Evolutionary conservation across 2,329 filamentous ascomycete genomes (phyloP).

Genomic region (Sphaerulina musiva): DNA sequence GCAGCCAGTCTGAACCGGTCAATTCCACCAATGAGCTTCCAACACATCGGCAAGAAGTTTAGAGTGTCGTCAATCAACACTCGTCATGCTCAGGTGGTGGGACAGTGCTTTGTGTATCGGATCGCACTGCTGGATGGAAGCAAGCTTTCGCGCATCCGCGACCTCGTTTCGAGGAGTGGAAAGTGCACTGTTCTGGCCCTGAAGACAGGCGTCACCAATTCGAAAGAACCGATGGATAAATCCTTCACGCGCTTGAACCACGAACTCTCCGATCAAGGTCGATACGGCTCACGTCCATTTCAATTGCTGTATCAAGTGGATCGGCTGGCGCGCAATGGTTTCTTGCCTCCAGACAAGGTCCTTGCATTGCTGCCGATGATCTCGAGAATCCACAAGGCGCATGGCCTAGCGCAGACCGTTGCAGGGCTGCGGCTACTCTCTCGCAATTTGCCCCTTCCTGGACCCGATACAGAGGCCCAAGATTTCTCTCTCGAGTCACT

Average conservation of each 20-base stretch:
- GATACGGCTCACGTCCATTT: slow-evolving; percentile 43
- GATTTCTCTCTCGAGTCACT: slow-evolving; percentile 40
- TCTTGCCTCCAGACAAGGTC: slow-evolving; percentile 52
- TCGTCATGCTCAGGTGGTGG: slow-evolving; percentile 36
- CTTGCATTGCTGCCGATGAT: slow-evolving; percentile 44
- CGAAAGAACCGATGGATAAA: slow-evolving; percentile 12
- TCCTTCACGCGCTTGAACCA: slow-evolving; percentile 31
- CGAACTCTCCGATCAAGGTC: slow-evolving; percentile 28
- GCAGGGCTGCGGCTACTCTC: slow-evolving; percentile 51
- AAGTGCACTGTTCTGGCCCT: slow-evolving; percentile 31
- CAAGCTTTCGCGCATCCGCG: slow-evolving; percentile 20
- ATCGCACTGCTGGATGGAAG: slow-evolving; percentile 24
- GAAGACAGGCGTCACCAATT: slow-evolving; percentile 16
- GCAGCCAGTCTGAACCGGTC: neutral
- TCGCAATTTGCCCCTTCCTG: slow-evolving; percentile 47
- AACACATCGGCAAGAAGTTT: slow-evolving; percentile 21
- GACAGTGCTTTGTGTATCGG: slow-evolving; percentile 49
- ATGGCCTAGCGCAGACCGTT: slow-evolving; percentile 26
- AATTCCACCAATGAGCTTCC: neutral
- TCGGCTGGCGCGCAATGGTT: slow-evolving; percentile 56
- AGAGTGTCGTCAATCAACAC: slow-evolving; percentile 35
- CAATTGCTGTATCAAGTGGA: slow-evolving; percentile 56
- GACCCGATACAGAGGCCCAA: slow-evolving; percentile 44
- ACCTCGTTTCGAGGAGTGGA: slow-evolving; percentile 22
- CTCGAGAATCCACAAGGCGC: slow-evolving; percentile 27